Evolutionary conservation across 225 moss, liverwort and hornwort species (phyloP).

Genomic region (Physcomitrium patens): DNA sequence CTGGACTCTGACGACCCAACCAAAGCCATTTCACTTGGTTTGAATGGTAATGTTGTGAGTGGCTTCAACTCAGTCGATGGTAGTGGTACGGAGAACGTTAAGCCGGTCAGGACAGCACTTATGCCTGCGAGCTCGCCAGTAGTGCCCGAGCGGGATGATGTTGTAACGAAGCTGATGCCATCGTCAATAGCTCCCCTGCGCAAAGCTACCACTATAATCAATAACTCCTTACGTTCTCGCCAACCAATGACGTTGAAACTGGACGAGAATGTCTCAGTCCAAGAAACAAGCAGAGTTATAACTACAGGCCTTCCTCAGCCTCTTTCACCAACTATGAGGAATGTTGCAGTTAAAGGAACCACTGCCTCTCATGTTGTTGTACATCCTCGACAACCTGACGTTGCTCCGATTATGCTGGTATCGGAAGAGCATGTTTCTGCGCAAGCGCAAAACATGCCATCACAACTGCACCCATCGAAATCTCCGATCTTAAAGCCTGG

Average conservation of each 20-base stretch:
- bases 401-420: no score
- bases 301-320: constrained; percentile 31
- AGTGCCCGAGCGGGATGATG: constrained; percentile 39
- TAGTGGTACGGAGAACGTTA: constrained; percentile 37
- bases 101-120: constrained; percentile 27
- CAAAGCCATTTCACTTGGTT: constrained; percentile 48
- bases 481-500: constrained; percentile 27
- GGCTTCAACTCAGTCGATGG: constrained; percentile 21
- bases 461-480: constrained; percentile 32
- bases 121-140: constrained; percentile 34
- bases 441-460: constrained; percentile 31
- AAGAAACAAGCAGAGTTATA: constrained; percentile 22
- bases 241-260: constrained; percentile 31
- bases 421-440: neutral
- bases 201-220: constrained; percentile 26
- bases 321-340: constrained; percentile 31
- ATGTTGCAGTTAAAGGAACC: constrained; percentile 26
- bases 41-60: constrained; percentile 22
- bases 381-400: no score
- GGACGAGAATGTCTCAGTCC: constrained; percentile 26
- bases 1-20: constrained; percentile 56
- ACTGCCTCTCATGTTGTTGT: neutral
- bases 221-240: constrained; percentile 24
- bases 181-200: constrained; percentile 33
- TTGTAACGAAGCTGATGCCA: constrained; percentile 47